These are phyloP conservation scores for Leucosporidium yakuticum DNA, from an alignment of 768 basidiomycete species.

Conservation along the genomic window DNA sequence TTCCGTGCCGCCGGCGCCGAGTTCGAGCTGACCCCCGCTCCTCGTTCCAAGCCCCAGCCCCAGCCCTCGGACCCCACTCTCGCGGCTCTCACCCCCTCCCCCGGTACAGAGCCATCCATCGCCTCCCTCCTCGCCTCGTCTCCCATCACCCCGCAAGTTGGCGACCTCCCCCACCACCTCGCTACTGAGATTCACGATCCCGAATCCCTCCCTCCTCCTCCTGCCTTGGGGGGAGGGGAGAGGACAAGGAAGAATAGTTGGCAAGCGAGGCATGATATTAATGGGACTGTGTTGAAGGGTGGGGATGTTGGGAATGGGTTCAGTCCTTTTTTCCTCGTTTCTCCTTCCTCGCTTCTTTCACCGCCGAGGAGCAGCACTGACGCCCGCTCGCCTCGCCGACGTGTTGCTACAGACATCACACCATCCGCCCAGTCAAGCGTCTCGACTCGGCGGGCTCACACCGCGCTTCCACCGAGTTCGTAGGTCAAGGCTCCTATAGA, in stretches of 20 bases:
- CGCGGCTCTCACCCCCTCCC: constrained; percentile 12
- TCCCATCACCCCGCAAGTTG: not conserved
- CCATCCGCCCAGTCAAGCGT: constrained; percentile 88
- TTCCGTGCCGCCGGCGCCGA: too few species aligned
- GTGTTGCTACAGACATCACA: constrained; percentile 56
- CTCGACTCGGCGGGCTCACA: constrained; percentile 74
- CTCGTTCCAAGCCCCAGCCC: constrained; percentile 8
- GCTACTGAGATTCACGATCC: not conserved
- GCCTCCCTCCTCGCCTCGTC: constrained; percentile 21
- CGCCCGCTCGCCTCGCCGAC: too few species aligned
- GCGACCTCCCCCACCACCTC: constrained; percentile 8
- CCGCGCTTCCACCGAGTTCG: constrained; percentile 69
- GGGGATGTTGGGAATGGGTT: constrained; percentile 38
- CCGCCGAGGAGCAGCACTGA: too few species aligned
- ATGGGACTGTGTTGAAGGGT: constrained; percentile 32
- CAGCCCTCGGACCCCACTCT: constrained; percentile 15
- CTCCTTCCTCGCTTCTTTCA: too few species aligned
- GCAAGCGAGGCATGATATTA: constrained; percentile 28
- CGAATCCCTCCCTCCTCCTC: not conserved
- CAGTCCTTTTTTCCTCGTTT: too few species aligned
- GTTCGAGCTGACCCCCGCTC: not conserved
- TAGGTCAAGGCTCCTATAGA: constrained; percentile 48
- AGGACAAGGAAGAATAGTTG: constrained; percentile 22
- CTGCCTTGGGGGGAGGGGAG: constrained; percentile 4
- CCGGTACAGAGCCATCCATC: constrained; percentile 14